Evolutionary conservation across 2,329 filamentous ascomycete genomes (phyloP).

Genomic region (Phymatotrichopsis omnivora): DNA sequence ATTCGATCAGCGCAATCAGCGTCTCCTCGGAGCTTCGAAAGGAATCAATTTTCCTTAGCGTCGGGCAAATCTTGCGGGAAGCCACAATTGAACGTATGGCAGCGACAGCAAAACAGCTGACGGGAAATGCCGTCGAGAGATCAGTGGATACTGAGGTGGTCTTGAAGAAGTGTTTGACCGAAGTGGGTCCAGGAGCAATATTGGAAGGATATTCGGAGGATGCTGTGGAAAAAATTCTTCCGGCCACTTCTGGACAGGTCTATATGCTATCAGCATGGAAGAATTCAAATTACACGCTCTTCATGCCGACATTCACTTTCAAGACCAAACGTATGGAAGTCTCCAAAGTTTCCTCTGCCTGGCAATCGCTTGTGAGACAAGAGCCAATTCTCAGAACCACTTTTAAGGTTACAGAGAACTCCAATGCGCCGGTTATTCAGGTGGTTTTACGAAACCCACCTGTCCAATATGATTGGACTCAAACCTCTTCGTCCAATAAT

Average conservation of each 20-base stretch:
- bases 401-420: conserved; percentile 47
- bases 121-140: conserved; percentile 11
- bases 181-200: conserved; percentile 37
- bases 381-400: conserved; percentile 59
- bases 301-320: conserved; percentile 65
- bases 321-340: conserved; percentile 39
- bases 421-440: conserved; percentile 51
- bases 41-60: conserved; percentile 50
- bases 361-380: conserved; percentile 47
- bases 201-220: conserved; percentile 38
- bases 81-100: conserved; percentile 58
- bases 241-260: conserved; percentile 64
- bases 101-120: background rate
- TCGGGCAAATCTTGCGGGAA: conserved; percentile 60
- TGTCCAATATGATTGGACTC: conserved; percentile 21
- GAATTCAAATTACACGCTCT: conserved; percentile 53
- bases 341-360: conserved; percentile 46
- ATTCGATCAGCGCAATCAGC: conserved; percentile 88
- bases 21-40: conserved; percentile 60
- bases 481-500: conserved; percentile 15
- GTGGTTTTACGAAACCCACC: conserved; percentile 42
- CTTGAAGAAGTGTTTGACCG: conserved; percentile 33
- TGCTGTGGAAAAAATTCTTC: conserved; percentile 50
- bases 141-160: conserved; percentile 24
- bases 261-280: conserved; percentile 75